Evolutionary conservation across 169 alveolate species (phyloP).

Genomic region (Eimeria nieschulzi): DNA sequence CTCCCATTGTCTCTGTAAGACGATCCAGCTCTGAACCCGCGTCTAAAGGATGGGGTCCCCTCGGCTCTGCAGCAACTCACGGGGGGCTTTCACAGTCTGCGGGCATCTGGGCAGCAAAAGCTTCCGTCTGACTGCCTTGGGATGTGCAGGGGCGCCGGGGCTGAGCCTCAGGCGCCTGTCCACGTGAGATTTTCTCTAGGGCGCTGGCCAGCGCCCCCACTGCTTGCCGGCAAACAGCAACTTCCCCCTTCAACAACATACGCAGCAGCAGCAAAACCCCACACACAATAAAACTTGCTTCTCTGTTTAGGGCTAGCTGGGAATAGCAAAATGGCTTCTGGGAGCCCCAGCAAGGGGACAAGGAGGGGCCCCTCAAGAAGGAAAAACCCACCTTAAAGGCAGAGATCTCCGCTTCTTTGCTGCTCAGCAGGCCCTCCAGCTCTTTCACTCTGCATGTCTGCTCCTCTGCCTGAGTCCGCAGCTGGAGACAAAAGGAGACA

Average conservation of each 20-base stretch:
- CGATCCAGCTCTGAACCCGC: neutral
- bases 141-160: neutral
- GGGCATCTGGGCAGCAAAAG: neutral
- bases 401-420: constrained; percentile 2
- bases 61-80: too few species aligned
- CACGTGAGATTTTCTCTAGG: neutral
- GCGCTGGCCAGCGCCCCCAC: neutral
- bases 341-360: neutral
- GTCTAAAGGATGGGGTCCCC: neutral
- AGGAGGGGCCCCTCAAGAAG: neutral
- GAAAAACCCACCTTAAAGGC: neutral
- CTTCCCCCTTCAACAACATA: constrained; percentile 26
- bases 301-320: neutral
- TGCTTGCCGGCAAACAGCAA: constrained; percentile 1
- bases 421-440: constrained; percentile 18
- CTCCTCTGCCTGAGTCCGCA: constrained; percentile 23
- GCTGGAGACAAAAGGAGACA: neutral
- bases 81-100: too few species aligned
- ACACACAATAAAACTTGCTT: neutral
- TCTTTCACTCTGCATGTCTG: neutral
- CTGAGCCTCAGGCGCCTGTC: neutral
- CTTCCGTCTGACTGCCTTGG: constrained; percentile 3
- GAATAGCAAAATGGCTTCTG: neutral
- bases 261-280: constrained; percentile 11
- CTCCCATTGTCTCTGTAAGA: neutral